Evolutionary conservation across 1,139 yeast species (phyloP).

Genomic region (Diutina mesorugosa): DNA sequence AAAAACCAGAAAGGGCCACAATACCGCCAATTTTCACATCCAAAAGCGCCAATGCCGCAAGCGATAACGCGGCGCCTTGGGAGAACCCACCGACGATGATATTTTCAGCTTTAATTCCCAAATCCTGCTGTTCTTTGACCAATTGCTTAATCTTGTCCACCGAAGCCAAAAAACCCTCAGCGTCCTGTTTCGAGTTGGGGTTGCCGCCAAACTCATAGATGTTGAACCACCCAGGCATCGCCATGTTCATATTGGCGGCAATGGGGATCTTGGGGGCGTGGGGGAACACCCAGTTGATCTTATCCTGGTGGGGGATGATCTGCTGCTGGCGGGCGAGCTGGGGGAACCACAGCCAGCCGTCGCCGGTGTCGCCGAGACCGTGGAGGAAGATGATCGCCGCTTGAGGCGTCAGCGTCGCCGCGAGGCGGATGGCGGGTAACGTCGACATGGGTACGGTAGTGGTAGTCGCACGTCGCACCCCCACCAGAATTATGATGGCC

Average conservation of each 20-base stretch:
- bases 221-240: constrained; percentile 87
- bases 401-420: constrained; percentile 29
- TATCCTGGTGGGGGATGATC: constrained; percentile 34
- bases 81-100: constrained; percentile 88
- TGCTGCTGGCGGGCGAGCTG: constrained; percentile 30
- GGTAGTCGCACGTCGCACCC: background rate
- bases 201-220: constrained; percentile 40
- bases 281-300: constrained; percentile 74
- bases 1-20: constrained; percentile 67
- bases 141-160: constrained; percentile 38
- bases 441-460: background rate
- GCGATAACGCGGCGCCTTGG: constrained; percentile 80
- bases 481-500: too few species aligned
- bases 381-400: constrained; percentile 71
- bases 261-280: constrained; percentile 71
- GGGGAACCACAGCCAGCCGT: constrained; percentile 79
- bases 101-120: constrained; percentile 45
- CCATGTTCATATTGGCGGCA: constrained; percentile 50
- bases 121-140: constrained; percentile 49
- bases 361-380: constrained; percentile 86
- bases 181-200: constrained; percentile 39
- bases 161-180: constrained; percentile 48
- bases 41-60: constrained; percentile 35
- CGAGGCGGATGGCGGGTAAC: constrained; percentile 23
- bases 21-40: constrained; percentile 68